These are phyloP conservation scores for Populus ilicifolia DNA, from an alignment of 345 rosid genomes.

Conservation along the genomic window DNA sequence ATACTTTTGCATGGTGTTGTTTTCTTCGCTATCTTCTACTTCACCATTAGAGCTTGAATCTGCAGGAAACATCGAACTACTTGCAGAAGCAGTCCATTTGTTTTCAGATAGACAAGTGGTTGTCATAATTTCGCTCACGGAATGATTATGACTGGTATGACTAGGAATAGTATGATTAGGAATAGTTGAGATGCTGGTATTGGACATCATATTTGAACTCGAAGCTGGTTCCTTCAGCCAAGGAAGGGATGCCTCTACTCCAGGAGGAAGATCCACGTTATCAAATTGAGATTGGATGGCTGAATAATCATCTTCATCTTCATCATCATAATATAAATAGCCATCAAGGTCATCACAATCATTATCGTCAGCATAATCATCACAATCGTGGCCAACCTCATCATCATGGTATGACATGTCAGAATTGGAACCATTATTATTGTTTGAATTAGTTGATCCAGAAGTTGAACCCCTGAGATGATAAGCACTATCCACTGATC, in stretches of 20 bases:
- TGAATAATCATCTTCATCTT: constrained; percentile 36
- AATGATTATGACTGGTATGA: not conserved
- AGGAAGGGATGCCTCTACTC: constrained; percentile 45
- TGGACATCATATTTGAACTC: constrained; percentile 6
- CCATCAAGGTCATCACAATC: constrained; percentile 33
- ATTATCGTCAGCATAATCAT: constrained; percentile 16
- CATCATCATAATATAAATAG: constrained; percentile 29
- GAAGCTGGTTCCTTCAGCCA: constrained; percentile 40
- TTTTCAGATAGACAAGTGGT: constrained; percentile 10
- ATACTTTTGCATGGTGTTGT: constrained; percentile 15
- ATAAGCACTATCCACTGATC: constrained; percentile 24
- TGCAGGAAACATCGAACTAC: constrained; percentile 21
- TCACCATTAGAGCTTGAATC: constrained; percentile 28
- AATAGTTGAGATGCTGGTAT: constrained; percentile 9
- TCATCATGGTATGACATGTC: constrained; percentile 33
- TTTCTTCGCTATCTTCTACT: constrained; percentile 17
- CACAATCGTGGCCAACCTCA: constrained; percentile 9
- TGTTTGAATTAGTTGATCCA: constrained; percentile 26
- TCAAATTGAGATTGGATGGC: constrained; percentile 45
- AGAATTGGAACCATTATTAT: constrained; percentile 28
- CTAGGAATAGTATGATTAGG: not conserved
- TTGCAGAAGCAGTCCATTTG: constrained; percentile 17
- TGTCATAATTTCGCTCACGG: constrained; percentile 17
- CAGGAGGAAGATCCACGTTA: constrained; percentile 54
- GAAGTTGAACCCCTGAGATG: constrained; percentile 30